These are phyloP conservation scores for Tilletia caries DNA, from an alignment of 1,284 basidiomycete species.

Conservation along the genomic window DNA sequence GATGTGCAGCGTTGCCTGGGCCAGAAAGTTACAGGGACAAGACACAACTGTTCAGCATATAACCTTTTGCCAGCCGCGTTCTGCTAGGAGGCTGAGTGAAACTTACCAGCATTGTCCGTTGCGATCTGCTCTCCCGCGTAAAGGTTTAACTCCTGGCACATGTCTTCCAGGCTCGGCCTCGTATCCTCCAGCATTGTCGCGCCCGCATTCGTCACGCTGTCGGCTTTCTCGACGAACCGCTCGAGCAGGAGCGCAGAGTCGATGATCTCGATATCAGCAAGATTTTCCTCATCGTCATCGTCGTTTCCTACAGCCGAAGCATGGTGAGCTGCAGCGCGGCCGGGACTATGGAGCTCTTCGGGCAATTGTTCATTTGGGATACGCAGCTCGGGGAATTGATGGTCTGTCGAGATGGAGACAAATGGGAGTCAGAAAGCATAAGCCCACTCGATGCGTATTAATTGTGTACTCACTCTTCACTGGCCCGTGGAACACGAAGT, in stretches of 20 bases:
- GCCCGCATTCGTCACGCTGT: not conserved
- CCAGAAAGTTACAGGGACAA: not conserved
- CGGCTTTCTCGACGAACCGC: not conserved
- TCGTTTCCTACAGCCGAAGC: no score
- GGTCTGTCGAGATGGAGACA: no score
- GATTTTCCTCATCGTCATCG: not conserved
- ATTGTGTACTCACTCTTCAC: not conserved
- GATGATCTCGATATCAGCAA: not conserved
- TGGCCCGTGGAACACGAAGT: slow-evolving; percentile 4
- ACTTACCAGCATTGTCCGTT: not conserved
- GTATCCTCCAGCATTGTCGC: not conserved
- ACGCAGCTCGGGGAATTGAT: not conserved
- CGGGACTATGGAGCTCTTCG: not conserved
- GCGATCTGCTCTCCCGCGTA: not conserved
- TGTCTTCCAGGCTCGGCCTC: not conserved
- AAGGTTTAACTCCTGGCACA: not conserved
- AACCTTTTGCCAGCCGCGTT: not conserved
- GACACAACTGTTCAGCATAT: not conserved
- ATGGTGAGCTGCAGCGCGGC: no score
- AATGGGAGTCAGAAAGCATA: not conserved
- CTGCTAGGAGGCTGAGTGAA: not conserved
- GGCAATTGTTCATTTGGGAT: not conserved
- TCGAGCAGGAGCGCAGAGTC: not conserved
- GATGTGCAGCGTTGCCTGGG: not conserved
- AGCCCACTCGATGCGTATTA: no score